These are phyloP conservation scores for Eustoma russellianum DNA, from an alignment of 257 asterid species.

Conservation along the genomic window DNA sequence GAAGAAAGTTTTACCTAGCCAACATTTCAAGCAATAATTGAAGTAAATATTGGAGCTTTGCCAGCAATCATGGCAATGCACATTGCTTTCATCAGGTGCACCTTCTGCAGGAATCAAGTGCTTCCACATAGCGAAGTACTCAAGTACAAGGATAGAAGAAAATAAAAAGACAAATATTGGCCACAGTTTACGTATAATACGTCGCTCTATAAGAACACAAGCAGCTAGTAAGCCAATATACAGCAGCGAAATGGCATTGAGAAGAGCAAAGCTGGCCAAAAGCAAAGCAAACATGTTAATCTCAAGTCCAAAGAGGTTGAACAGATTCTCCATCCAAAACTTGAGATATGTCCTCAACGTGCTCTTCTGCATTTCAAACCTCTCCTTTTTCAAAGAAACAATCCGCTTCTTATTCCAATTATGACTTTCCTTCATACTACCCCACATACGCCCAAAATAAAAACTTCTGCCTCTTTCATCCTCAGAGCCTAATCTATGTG, in stretches of 20 bases:
- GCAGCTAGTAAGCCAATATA: constrained; percentile 75
- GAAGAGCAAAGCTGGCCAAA: constrained; percentile 85
- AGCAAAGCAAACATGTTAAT: constrained; percentile 82
- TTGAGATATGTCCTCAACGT: constrained; percentile 77
- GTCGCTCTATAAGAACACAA: constrained; percentile 73
- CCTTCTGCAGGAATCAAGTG: constrained; percentile 39
- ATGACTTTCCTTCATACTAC: constrained; percentile 74
- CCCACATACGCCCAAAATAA: constrained; percentile 70
- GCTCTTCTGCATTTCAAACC: constrained; percentile 80
- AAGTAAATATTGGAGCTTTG: constrained; percentile 48
- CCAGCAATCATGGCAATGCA: constrained; percentile 92
- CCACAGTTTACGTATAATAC: constrained; percentile 75
- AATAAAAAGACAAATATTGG: constrained; percentile 63
- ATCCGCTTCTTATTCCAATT: constrained; percentile 76
- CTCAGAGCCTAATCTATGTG: constrained; percentile 22
- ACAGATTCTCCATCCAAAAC: constrained; percentile 96
- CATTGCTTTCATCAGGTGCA: constrained; percentile 23
- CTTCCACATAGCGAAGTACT: constrained; percentile 86
- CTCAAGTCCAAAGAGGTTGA: constrained; percentile 96
- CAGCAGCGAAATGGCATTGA: constrained; percentile 73
- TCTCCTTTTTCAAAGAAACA: constrained; percentile 69
- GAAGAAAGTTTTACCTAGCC: constrained; percentile 68
- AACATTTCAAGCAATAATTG: constrained; percentile 60
- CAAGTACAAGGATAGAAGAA: constrained; percentile 70
- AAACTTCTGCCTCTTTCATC: constrained; percentile 34